Evolutionary conservation across 257 asterid genomes (phyloP).

Genomic region (Nicotiana obtusifolia): DNA sequence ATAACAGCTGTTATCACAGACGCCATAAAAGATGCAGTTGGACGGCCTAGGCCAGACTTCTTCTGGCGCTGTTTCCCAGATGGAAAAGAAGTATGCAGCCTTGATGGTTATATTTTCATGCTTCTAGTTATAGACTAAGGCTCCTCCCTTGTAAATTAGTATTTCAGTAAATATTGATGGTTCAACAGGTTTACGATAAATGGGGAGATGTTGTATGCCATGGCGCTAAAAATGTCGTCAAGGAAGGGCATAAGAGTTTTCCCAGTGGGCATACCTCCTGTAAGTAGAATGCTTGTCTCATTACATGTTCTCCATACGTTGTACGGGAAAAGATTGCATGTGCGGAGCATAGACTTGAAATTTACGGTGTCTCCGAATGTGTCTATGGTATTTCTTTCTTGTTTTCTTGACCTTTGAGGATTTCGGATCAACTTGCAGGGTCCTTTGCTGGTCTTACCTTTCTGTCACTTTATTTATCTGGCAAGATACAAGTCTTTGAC

Average conservation of each 20-base stretch:
- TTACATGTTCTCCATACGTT: background rate
- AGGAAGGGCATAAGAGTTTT: constrained; percentile 75
- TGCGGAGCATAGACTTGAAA: background rate
- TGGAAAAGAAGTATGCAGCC: constrained; percentile 64
- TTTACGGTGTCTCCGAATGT: background rate
- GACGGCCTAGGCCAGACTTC: constrained; percentile 93
- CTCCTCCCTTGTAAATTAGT: background rate
- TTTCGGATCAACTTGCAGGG: constrained; percentile 31
- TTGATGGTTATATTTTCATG: constrained; percentile 10
- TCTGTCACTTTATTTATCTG: constrained; percentile 66
- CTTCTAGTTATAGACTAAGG: background rate
- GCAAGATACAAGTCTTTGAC: constrained; percentile 73
- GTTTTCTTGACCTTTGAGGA: background rate
- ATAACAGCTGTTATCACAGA: constrained; percentile 65
- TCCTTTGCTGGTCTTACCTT: constrained; percentile 80
- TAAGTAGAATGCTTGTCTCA: constrained; percentile 29
- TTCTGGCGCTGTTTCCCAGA: constrained; percentile 97
- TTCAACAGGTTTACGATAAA: constrained; percentile 50
- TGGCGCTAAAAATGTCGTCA: constrained; percentile 42
- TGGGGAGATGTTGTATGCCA: constrained; percentile 81
- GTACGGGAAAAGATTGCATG: background rate
- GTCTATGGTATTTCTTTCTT: background rate
- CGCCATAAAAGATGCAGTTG: constrained; percentile 72
- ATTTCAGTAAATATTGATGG: constrained; percentile 3
- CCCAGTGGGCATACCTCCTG: constrained; percentile 94